Evolutionary conservation across 1,284 basidiomycete species (phyloP), one percentile per base, ranked within the genome.

Genomic region (Papiliotrema laurentii): DNA sequence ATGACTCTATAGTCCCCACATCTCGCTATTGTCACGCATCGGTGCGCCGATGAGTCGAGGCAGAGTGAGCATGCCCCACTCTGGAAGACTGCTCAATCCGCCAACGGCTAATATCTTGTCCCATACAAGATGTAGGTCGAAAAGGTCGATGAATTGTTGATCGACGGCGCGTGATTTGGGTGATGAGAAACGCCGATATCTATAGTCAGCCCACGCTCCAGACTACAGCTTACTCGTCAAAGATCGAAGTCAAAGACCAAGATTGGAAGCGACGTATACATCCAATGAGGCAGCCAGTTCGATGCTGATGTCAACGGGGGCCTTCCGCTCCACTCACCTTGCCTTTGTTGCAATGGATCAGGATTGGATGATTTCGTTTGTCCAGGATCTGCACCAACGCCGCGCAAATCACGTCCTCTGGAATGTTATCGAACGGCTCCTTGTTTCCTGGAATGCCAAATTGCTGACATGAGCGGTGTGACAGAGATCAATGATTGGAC

Each of bases 331-430:
- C 14, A 51, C 73, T 35, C 41, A 75, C 75, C 61, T 80, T 81
- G 47, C 79, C 79, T 63, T 80, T 80, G 68, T 81, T 81, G 68
- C 79, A 81, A 57, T 81, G 79, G 18, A 81, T 78, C 28, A 80
- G 61, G 25, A 81, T 70, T 1, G 79, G 79, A 51, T 79, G 78
- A 56, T 81, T 81, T 4, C 78, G 66, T 31, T 59, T 58, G 58
- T 81, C 79, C n/a, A 80, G 62, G 19, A 80, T 75, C 3, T 76
- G 74, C n/a, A 72, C 68, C 22, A 81, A 70, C 0, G 79, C 79
- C 1, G 75, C 72, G 24, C 75, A 74, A 53, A 81, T 78, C 47
- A 79, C 79, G 53, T 79, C 76, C 40, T 78, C 76, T 3, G 78
- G 78, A 36, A 80, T 76, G 47, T 75, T 75, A 45, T 76, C 76